These are phyloP conservation scores for Amauroascus verrucosus DNA, from an alignment of 2,329 filamentous ascomycete species.

Conservation along the genomic window DNA sequence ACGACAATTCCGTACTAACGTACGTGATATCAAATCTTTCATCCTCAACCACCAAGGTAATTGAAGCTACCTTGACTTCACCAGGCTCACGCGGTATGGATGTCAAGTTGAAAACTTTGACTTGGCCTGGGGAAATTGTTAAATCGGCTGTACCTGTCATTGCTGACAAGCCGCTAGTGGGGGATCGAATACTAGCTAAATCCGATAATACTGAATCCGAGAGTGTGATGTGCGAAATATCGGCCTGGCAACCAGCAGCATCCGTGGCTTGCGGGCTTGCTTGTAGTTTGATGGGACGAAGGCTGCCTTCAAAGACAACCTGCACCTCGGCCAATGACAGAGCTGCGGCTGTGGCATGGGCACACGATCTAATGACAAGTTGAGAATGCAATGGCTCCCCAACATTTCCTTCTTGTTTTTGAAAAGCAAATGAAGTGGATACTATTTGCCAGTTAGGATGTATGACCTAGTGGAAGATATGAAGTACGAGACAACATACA, in stretches of 20 bases:
- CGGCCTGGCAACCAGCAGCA: constrained; percentile 19
- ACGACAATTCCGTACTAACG: constrained; percentile 41
- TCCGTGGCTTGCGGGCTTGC: constrained; percentile 23
- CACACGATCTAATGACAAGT: constrained; percentile 42
- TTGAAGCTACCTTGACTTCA: constrained; percentile 56
- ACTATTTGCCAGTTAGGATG: constrained; percentile 8
- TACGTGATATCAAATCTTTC: constrained; percentile 59
- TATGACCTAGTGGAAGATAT: neutral
- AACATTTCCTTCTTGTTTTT: constrained; percentile 47
- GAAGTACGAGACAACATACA: constrained; percentile 28
- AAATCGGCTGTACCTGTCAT: constrained; percentile 53
- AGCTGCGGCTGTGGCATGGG: constrained; percentile 37
- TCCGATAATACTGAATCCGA: constrained; percentile 17
- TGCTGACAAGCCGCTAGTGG: constrained; percentile 28
- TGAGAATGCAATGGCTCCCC: constrained; percentile 50
- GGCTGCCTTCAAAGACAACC: constrained; percentile 44
- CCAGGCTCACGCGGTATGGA: constrained; percentile 72
- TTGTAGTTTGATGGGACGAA: constrained; percentile 36
- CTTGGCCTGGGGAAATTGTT: constrained; percentile 55
- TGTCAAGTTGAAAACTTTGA: constrained; percentile 59
- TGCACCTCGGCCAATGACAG: constrained; percentile 41
- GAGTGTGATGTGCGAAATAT: constrained; percentile 28
- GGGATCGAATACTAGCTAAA: constrained; percentile 24
- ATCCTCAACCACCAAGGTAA: constrained; percentile 53
- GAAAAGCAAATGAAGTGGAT: constrained; percentile 46